Conservation (phyloP, 805 yeast genomes). For the Candida qinlingensis region DNA sequence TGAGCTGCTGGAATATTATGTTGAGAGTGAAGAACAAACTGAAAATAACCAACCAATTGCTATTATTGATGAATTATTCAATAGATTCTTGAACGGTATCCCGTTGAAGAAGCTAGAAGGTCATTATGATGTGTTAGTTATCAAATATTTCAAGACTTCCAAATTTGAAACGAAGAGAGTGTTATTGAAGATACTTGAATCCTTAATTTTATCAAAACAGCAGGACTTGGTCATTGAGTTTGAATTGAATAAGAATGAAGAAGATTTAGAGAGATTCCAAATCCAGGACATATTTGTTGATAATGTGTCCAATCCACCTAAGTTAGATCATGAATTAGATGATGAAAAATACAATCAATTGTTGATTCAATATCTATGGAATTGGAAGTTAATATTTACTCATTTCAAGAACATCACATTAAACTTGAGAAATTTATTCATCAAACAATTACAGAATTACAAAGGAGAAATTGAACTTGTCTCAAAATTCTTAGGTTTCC, state of each 20-base stretch:
- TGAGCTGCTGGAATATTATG: slow-evolving; percentile 38
- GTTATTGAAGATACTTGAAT: slow-evolving; percentile 34
- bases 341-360: slow-evolving; percentile 30
- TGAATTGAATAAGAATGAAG: slow-evolving; percentile 39
- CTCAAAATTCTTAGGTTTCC: slow-evolving; percentile 43
- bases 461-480: slow-evolving; percentile 37
- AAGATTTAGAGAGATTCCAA: slow-evolving; percentile 19
- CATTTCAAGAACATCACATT: slow-evolving; percentile 64
- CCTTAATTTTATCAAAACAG: slow-evolving; percentile 41
- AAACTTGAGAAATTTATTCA: slow-evolving; percentile 55
- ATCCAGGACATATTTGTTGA: slow-evolving; percentile 33
- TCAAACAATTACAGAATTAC: slow-evolving; percentile 43
- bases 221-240: slow-evolving; percentile 58
- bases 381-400: slow-evolving; percentile 59
- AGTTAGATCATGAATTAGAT: slow-evolving; percentile 32
- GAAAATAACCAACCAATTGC: slow-evolving; percentile 27
- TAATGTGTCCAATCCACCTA: slow-evolving; percentile 24
- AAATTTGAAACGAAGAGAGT: slow-evolving; percentile 40
- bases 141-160: slow-evolving; percentile 23
- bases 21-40: slow-evolving; percentile 21
- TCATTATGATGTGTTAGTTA: slow-evolving; percentile 33
- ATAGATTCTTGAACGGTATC: slow-evolving; percentile 26
- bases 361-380: slow-evolving; percentile 48
- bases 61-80: slow-evolving; percentile 33
- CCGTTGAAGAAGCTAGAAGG: slow-evolving; percentile 29